Base-by-base conservation (phyloP, 805 yeast species). In the Sungouiella blattae region DNA sequence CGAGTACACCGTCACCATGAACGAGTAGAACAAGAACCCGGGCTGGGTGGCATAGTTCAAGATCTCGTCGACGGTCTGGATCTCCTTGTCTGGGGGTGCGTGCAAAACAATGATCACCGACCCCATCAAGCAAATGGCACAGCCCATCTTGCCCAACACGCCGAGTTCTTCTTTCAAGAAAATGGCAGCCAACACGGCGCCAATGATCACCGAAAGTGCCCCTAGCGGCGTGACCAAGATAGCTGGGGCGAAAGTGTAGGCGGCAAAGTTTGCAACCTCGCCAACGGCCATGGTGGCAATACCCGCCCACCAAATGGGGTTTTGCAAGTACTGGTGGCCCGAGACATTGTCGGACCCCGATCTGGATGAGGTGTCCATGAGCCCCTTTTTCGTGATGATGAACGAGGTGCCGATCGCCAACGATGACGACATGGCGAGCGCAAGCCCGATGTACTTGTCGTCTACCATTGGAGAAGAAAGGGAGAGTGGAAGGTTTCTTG, bases 301-400 rank as follows among this genome's bases (percentile, higher is more conserved):
- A 9, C 96, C 96, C 0, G 91, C 85, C 86, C 95, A 85, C 96
- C 96, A 87, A 25, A 86, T 75, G 9, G 96, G 96, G 57, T 84
- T 87, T 46, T 74, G 78, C 44, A 87, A 64, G 55, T 87, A 87
- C 50, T 83, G 79, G 53, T 71, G 78, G n/a, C 88, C 87, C 40
- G 84, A 84, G 18, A 82, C 87, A 37, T 50, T 58, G 33, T 47
- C 44, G 13, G 41, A 40, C 8, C 60, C 60, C 38, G 78, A 78
- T 28, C 71, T 65, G 39, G 71, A 67, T n/a, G n/a, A n/a, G 2
- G 91, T 83, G 39, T 80, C 80, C 57, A 79, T 74, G 18, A 88
- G 73, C 8, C 96, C 96, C 55, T 83, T 81, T 58, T 87, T 87
- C 18, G 96, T 87, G 56, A 87, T 79, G 47, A 87, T 88, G 60